These are phyloP conservation scores for Sinapis alba DNA, from an alignment of 441 rosid species.

Conservation along the genomic window DNA sequence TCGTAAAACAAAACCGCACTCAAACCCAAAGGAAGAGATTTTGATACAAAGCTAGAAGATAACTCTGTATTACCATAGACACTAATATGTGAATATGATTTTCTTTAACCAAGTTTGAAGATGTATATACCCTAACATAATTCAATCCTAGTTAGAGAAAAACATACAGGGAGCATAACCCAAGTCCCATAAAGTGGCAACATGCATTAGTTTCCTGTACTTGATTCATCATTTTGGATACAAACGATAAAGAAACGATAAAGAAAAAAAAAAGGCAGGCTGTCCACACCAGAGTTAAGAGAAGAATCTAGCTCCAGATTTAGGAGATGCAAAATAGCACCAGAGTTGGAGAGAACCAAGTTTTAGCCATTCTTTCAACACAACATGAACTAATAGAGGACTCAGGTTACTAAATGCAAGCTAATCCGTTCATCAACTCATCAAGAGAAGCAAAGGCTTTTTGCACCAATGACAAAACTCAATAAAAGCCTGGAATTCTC, in stretches of 20 bases:
- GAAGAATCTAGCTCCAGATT: not conserved
- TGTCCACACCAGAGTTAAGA: not conserved
- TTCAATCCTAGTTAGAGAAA: not conserved
- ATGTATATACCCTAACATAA: not conserved
- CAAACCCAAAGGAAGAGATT: not conserved
- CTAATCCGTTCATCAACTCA: constrained; percentile 11
- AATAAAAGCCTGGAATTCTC: not conserved
- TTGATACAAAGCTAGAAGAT: not conserved
- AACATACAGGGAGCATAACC: not conserved
- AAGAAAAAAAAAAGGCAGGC: not conserved
- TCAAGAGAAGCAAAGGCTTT: constrained; percentile 16
- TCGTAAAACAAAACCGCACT: not conserved
- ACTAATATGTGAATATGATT: not conserved
- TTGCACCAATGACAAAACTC: not conserved
- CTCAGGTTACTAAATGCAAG: not conserved
- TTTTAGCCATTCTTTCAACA: not conserved
- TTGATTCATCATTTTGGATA: not conserved
- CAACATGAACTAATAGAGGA: not conserved
- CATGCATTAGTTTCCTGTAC: not conserved
- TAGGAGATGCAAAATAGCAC: not conserved
- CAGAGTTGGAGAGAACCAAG: not conserved
- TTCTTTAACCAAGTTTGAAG: not conserved
- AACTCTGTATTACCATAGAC: constrained; percentile 6
- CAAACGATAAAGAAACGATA: not conserved
- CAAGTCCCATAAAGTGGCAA: not conserved